phyloP scores from a whole-genome alignment of 768 basidiomycete species.

The Auricularia sp. region DNA sequence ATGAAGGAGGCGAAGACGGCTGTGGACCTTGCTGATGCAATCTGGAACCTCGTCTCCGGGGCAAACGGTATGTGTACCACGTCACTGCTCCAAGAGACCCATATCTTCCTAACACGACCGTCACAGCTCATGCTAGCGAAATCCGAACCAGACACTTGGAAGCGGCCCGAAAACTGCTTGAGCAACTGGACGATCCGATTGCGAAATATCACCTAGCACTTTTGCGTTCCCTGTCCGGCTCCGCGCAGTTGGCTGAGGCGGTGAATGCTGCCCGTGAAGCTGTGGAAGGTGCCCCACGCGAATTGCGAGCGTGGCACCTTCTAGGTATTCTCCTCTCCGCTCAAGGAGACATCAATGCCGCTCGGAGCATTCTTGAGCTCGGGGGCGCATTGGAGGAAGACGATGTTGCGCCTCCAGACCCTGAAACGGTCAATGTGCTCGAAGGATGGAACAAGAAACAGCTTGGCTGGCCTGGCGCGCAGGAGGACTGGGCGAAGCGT shows the following conservation, averaged over 20 bases:
- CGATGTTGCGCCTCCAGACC: constrained; percentile 28
- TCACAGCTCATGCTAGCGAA: constrained; percentile 55
- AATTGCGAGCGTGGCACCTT: constrained; percentile 82
- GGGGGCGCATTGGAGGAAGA: constrained; percentile 54
- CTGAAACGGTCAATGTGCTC: constrained; percentile 16
- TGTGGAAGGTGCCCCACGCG: constrained; percentile 54
- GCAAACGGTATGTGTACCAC: constrained; percentile 42
- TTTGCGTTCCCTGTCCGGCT: constrained; percentile 55
- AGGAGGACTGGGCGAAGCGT: constrained; percentile 2
- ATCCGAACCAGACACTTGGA: constrained; percentile 51
- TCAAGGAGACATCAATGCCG: constrained; percentile 69
- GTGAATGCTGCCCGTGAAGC: constrained; percentile 58
- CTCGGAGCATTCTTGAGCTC: constrained; percentile 65
- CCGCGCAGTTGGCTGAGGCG: constrained; percentile 54
- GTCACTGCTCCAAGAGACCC: neutral
- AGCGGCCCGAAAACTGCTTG: constrained; percentile 42
- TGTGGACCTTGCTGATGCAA: constrained; percentile 59
- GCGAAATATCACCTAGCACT: constrained; percentile 76
- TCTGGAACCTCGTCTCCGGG: constrained; percentile 63
- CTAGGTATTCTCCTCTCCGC: constrained; percentile 75
- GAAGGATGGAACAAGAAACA: constrained; percentile 10
- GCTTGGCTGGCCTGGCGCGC: neutral
- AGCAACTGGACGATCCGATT: constrained; percentile 39
- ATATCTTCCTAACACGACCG: neutral
- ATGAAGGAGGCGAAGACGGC: constrained; percentile 40